phyloP scores from a whole-genome alignment of 2,329 filamentous ascomycete species.

The Hypoxylon sp. region DNA sequence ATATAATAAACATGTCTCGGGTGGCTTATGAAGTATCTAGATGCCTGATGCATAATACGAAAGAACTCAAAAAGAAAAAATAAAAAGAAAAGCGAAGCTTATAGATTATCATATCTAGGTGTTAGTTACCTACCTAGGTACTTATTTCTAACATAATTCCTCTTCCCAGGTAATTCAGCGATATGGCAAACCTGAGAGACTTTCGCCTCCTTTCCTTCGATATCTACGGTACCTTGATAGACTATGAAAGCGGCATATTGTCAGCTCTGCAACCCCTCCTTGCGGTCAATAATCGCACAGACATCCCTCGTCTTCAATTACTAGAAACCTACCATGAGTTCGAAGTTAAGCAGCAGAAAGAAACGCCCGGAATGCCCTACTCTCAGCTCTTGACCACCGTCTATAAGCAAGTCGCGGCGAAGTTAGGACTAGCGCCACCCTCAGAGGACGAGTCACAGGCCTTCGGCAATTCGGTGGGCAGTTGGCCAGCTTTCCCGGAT shows the following conservation, averaged over 20 bases:
- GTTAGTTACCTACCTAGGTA: not conserved
- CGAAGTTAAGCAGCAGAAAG: constrained; percentile 64
- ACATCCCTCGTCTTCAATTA: constrained; percentile 20
- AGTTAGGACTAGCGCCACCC: constrained; percentile 57
- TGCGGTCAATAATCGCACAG: constrained; percentile 57
- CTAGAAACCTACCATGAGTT: constrained; percentile 54
- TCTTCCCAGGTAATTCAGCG: not conserved
- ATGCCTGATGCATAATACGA: not conserved
- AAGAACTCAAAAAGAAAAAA: too few relatives aligned
- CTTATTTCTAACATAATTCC: not conserved
- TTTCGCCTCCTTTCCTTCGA: constrained; percentile 73
- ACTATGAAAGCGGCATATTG: constrained; percentile 80
- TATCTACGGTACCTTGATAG: constrained; percentile 82
- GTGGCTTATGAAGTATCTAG: not conserved
- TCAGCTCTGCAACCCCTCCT: constrained; percentile 66
- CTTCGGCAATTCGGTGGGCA: constrained; percentile 66
- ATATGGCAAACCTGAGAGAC: constrained; percentile 33
- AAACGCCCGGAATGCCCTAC: constrained; percentile 72
- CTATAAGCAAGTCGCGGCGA: constrained; percentile 62
- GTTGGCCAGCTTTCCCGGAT: constrained; percentile 72
- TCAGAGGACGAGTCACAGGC: constrained; percentile 57
- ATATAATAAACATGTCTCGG: not conserved
- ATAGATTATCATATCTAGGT: not conserved
- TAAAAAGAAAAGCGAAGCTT: too few relatives aligned
- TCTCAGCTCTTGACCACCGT: constrained; percentile 67